Evolutionary conservation across 768 basidiomycete genomes (phyloP).

Genomic region (Gloeophyllum trabeum): DNA sequence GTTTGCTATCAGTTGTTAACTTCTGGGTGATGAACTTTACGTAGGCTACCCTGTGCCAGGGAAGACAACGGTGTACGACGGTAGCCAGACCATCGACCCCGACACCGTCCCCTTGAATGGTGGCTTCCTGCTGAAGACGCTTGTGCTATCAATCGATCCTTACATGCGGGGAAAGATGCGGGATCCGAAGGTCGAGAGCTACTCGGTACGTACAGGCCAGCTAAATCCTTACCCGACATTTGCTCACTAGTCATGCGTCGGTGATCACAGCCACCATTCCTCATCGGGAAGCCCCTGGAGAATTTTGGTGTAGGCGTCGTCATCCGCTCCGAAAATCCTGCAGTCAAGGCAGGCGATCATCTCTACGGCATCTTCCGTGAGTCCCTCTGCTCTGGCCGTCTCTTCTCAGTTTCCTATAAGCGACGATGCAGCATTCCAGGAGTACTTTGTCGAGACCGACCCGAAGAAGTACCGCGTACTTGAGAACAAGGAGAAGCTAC

Average conservation of each 20-base stretch:
- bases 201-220: background rate
- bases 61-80: constrained; percentile 4
- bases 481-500: constrained; percentile 30
- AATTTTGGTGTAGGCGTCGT: constrained; percentile 30
- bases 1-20: no score
- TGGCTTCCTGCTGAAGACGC: constrained; percentile 7
- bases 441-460: constrained; percentile 24
- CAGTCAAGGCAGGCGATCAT: constrained; percentile 26
- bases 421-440: constrained; percentile 27
- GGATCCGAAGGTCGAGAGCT: constrained; percentile 6
- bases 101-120: constrained; percentile 4
- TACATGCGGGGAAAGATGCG: constrained; percentile 21
- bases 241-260: background rate
- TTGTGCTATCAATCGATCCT: constrained; percentile 29
- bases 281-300: constrained; percentile 4
- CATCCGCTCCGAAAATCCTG: constrained; percentile 26
- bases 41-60: constrained; percentile 6
- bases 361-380: constrained; percentile 22
- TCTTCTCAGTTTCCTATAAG: background rate
- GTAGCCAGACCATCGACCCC: constrained; percentile 6
- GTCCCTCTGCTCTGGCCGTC: background rate
- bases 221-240: background rate
- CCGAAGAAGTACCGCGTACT: constrained; percentile 16
- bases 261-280: constrained; percentile 9
- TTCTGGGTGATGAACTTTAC: no score